Percentiles rank a stretch among this genome's conserved stretches.
phyloP scores from a whole-genome alignment of 139 green algal species.

The Ettlia oleoabundans region DNA sequence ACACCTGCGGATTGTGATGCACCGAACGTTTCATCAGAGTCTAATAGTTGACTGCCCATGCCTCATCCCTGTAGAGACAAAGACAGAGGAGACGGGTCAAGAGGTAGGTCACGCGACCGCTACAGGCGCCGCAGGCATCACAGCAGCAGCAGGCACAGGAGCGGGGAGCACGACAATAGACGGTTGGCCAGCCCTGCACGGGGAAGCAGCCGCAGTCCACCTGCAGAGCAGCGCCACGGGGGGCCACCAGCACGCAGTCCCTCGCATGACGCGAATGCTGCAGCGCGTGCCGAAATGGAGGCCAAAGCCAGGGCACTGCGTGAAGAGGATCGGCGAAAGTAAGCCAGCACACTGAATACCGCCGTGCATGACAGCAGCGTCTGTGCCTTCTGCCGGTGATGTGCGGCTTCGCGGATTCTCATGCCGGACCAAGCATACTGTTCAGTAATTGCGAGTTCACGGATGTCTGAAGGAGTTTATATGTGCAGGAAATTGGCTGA shows the following conservation, averaged over 20 bases:
- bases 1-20: too few species aligned
- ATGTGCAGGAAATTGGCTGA: constrained; percentile 35
- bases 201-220: not conserved
- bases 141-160: not conserved
- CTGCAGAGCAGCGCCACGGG: not conserved
- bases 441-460: not conserved
- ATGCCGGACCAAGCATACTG: not conserved
- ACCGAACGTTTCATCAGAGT: too few species aligned
- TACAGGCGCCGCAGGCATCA: not conserved
- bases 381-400: too few species aligned
- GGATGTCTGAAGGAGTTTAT: not conserved
- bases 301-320: constrained; percentile 29
- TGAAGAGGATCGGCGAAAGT: constrained; percentile 23
- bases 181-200: not conserved
- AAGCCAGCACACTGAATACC: not conserved
- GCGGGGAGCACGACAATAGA: not conserved
- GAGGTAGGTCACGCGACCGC: too few species aligned
- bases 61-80: too few species aligned
- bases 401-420: too few species aligned
- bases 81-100: not conserved
- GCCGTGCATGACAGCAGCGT: not conserved
- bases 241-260: not conserved
- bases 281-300: constrained; percentile 29
- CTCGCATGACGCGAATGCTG: not conserved
- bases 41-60: too few species aligned